Evolutionary conservation across 2,329 filamentous ascomycete genomes (phyloP), one percentile per base, ranked within the genome.

Genomic region (Hirsutella thompsonii): DNA sequence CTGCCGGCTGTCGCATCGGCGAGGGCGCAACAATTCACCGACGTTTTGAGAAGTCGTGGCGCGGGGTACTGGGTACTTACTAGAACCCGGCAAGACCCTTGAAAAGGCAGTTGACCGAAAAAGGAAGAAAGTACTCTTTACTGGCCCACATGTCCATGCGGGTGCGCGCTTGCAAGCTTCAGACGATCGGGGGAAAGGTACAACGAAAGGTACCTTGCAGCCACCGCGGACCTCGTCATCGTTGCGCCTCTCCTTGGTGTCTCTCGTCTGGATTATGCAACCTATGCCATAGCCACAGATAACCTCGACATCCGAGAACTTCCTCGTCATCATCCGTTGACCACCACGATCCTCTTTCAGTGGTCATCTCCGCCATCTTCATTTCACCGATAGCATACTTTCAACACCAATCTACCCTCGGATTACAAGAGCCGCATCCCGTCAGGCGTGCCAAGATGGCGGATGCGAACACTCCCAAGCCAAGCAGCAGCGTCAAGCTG

Each of bases 401-500:
- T n/a, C 20, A 14, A 10, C 30, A 10, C 13, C n/a, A 19, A 23
- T 5, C n/a, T 23, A 23, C 18, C 16, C 19, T 9, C n/a, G n/a
- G 28, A 14, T 23, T 13, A 26, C 11, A 30, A 33, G 19, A 28
- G 21, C 26, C 20, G 8, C 20, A 21, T 18, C 32, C 20, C 40
- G 36, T 16, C 21, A 4, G 29, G 20, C 32, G 8, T 20, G 14
- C 8, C 29, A 32, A 21, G n/a, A 66, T 66, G 63, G 59, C 63
- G 45, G 63, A 66, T 47, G 53, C 54, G 59, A 77, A 76, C 52
- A 70, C 74, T 59, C 83, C 87, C 46, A 98, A 96, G 71, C 92
- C 92, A 47, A 96, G 89, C 74, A 96, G 89, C 79, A 98, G 92
- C 70, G 92, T 98, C 63, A 98, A 98, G 81, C 83, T 98, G 53